Conservation (phyloP, 495 filamentous ascomycete genomes). For the Neurospora sp. region DNA sequence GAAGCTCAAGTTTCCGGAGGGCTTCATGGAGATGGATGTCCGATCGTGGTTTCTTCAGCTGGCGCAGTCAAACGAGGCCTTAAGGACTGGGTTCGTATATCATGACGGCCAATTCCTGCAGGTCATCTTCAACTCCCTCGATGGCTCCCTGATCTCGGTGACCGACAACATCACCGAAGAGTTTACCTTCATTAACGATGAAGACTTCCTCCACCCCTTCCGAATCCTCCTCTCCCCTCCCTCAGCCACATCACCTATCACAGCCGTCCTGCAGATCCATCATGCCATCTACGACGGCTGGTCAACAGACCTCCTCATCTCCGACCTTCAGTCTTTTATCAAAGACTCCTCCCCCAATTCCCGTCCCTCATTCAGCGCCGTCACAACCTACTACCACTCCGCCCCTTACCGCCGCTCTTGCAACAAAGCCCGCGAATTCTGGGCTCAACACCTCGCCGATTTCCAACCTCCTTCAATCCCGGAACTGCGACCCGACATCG, state of each 20-base stretch:
- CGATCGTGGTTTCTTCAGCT: conserved; percentile 36
- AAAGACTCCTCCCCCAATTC: conserved; percentile 7
- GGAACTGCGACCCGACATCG: conserved; percentile 20
- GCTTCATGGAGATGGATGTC: conserved; percentile 21
- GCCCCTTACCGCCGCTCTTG: conserved; percentile 5
- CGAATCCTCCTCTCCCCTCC: conserved; percentile 37
- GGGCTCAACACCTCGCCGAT: conserved; percentile 42
- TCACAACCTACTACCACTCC: conserved; percentile 33
- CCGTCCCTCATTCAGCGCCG: conserved; percentile 42
- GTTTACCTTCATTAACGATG: conserved; percentile 12
- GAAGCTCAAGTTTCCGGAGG: conserved; percentile 41
- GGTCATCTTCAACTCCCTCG: conserved; percentile 47
- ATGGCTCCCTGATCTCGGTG: conserved; percentile 27
- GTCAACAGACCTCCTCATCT: conserved; percentile 63
- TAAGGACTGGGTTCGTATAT: conserved; percentile 59
- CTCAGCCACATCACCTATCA: conserved; percentile 4
- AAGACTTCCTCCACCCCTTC: conserved; percentile 47
- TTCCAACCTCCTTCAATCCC: conserved; percentile 31
- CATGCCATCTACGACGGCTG: conserved; percentile 80
- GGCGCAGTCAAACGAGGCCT: conserved; percentile 47
- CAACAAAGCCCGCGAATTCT: conserved; percentile 38
- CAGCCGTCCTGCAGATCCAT: conserved; percentile 48
- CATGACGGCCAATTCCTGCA: conserved; percentile 44
- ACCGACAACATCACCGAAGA: conserved; percentile 14
- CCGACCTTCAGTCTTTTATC: conserved; percentile 46